These are phyloP conservation scores for Sugiyamaella castrensis DNA, from an alignment of 1,139 yeast genomes.

Conservation along the genomic window DNA sequence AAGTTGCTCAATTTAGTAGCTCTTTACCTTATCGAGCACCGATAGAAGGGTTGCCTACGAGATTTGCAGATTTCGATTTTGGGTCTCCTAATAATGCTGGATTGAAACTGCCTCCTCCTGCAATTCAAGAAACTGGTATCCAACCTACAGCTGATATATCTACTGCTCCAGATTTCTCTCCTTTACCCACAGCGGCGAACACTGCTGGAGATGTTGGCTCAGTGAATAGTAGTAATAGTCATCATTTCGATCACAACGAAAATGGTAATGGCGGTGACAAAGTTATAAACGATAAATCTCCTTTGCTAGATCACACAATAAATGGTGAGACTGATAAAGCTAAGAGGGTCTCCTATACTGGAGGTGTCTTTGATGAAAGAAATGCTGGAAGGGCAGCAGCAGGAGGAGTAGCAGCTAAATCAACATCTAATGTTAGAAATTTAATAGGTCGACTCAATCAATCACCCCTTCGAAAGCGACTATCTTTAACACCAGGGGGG, in stretches of 20 bases:
- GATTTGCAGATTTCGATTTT: conserved; percentile 9
- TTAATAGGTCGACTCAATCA: conserved; percentile 1
- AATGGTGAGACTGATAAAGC: no score
- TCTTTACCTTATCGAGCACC: conserved; percentile 7
- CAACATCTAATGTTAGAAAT: neutral
- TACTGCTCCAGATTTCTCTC: conserved; percentile 1
- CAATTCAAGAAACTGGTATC: conserved; percentile 10
- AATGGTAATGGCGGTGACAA: no score
- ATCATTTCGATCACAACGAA: neutral
- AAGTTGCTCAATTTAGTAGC: conserved; percentile 15
- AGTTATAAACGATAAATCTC: conserved; percentile 33
- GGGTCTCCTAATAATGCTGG: conserved; percentile 1
- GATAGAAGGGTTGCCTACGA: conserved; percentile 2
- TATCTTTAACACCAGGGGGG: neutral
- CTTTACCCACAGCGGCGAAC: neutral
- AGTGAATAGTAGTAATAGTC: neutral
- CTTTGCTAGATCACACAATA: conserved; percentile 22
- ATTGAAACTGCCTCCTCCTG: conserved; percentile 22
- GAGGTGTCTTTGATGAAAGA: no score
- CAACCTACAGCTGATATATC: conserved; percentile 12
- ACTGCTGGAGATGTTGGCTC: neutral
- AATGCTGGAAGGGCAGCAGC: no score
- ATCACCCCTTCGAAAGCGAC: conserved; percentile 6
- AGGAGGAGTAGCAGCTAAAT: no score
- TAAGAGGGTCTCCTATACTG: no score